phyloP scores from a whole-genome alignment of 352 stramenopile species.

The Phytophthora pseudosyringae region DNA sequence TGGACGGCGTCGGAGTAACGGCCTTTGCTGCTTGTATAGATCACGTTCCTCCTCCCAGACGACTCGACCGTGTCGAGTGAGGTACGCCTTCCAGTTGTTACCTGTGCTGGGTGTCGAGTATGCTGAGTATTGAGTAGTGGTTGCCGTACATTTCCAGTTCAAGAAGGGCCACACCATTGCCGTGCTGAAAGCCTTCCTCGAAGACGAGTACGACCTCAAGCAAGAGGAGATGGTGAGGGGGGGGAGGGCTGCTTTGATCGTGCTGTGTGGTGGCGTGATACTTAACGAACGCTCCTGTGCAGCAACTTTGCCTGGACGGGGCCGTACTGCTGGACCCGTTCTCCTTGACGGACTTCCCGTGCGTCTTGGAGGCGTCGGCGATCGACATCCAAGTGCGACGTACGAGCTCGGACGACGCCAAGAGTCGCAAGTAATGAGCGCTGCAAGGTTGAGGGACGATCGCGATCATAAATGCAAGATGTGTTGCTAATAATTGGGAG shows the following conservation, averaged over 20 bases:
- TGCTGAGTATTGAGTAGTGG: not conserved
- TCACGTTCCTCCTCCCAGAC: constrained; percentile 63
- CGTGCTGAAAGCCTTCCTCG: constrained; percentile 67
- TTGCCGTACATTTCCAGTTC: constrained; percentile 42
- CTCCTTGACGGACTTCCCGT: constrained; percentile 67
- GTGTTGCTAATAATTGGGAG: too few species aligned
- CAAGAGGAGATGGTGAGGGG: constrained; percentile 41
- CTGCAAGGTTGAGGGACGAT: too few species aligned
- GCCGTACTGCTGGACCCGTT: constrained; percentile 63
- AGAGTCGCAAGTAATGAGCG: constrained; percentile 38
- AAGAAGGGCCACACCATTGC: constrained; percentile 70
- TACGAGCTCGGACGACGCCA: constrained; percentile 11
- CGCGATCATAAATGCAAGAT: too few species aligned
- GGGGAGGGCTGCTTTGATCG: not conserved
- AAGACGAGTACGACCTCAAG: constrained; percentile 56
- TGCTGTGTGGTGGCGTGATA: not conserved
- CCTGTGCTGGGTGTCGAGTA: not conserved
- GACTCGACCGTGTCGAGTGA: constrained; percentile 55
- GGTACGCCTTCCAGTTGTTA: constrained; percentile 12
- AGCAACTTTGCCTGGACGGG: constrained; percentile 54
- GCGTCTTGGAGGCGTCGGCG: constrained; percentile 36
- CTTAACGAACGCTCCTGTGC: not conserved
- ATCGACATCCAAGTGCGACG: constrained; percentile 56
- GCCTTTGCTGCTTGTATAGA: constrained; percentile 29
- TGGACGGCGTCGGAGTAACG: not conserved